Evolutionary conservation across 345 rosid genomes (phyloP), one percentile per base, ranked within the genome.

Genomic region (Nephelium lappaceum): DNA sequence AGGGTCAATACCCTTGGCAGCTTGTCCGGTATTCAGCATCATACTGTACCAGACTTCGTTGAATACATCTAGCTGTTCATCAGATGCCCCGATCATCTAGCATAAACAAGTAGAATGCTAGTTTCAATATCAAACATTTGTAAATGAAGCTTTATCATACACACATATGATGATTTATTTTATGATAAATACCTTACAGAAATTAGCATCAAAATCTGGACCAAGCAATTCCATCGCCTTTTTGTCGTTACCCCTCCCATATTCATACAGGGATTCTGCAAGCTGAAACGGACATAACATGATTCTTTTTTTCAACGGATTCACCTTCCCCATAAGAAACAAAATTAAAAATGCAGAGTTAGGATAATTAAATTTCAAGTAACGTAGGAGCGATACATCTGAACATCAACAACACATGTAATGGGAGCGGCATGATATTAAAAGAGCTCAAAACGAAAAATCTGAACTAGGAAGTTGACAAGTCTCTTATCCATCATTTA

Each of bases 1-100:
- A 23, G 14, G 39, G 25, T 42, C 83, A 31, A 23, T 86, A 95
- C 98, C 99, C 72, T 81, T 85, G 58, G 82, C 68, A 78, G 77
- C 85, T 90, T 87, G 84, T 77, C 93, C 97, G 49, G 86, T 80
- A 38, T 87, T 85, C 67, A 95, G 88, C 74, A 95, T 80, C 86
- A 92, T 62, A 47, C n/a, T 74, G 77, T 83, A 92, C 95, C 93
- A 95, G 66, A 95, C 87, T 82, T 95, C 98, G 53, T 88, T 90
- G 71, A 93, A 95, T n/a, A 93, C 98, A 76, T 95, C 99, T 27
- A 90, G 87, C 73, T 92, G 98, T 85, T 93, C 98, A 80, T 90
- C 95, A 8, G 99, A 95, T 79, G 98, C 98, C 61, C 94, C 97
- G 2, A 93, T 84, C 43, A 86, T 85, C 98, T 95, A 76, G 49